These are phyloP conservation scores for Quercus robur DNA, from an alignment of 306 rosid genomes.

Conservation along the genomic window DNA sequence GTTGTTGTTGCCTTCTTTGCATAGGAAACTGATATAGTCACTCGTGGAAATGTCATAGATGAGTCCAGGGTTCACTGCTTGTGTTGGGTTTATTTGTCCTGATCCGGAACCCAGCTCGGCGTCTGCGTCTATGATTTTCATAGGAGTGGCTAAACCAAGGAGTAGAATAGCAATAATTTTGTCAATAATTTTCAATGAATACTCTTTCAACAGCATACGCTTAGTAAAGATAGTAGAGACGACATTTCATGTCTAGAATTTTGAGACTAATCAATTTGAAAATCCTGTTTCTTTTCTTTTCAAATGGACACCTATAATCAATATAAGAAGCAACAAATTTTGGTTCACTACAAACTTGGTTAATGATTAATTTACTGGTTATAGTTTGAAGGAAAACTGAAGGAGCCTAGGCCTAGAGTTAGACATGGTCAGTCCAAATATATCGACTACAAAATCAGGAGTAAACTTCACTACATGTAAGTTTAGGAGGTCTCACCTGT, in stretches of 20 bases:
- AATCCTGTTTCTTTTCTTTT: neutral
- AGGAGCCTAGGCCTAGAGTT: neutral
- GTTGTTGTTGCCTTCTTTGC: constrained; percentile 50
- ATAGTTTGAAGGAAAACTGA: neutral
- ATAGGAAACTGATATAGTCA: constrained; percentile 55
- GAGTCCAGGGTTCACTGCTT: constrained; percentile 65
- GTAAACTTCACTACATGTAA: neutral
- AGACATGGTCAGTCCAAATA: neutral
- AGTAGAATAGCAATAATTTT: neutral
- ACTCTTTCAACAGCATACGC: neutral
- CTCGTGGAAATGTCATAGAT: constrained; percentile 43
- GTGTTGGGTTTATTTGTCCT: constrained; percentile 62
- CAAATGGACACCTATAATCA: neutral
- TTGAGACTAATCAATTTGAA: too few relatives aligned
- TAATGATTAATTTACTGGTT: neutral
- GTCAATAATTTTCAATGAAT: neutral
- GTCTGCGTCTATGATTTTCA: constrained; percentile 26
- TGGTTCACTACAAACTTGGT: neutral
- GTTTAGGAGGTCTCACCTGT: constrained; percentile 47
- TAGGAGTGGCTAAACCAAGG: constrained; percentile 51
- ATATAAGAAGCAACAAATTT: neutral
- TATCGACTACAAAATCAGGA: too few relatives aligned
- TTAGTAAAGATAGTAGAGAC: neutral
- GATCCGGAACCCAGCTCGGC: constrained; percentile 57
- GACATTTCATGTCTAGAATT: neutral